These are phyloP conservation scores for Shiraia sp. DNA, from an alignment of 2,329 filamentous ascomycete species.

Conservation along the genomic window DNA sequence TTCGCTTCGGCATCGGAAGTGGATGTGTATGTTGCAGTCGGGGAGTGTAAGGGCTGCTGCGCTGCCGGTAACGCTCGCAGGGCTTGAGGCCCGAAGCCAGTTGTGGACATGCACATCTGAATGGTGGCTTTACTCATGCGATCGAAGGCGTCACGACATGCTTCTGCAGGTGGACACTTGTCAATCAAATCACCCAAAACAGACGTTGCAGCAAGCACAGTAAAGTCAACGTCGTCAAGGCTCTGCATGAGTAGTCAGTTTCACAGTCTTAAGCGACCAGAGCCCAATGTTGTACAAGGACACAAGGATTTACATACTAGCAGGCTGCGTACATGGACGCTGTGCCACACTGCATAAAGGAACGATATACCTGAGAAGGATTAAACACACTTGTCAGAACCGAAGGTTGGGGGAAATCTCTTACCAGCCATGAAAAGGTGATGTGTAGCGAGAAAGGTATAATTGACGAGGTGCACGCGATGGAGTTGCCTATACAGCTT, in stretches of 20 bases:
- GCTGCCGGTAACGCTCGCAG: constrained; percentile 26
- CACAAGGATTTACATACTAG: constrained; percentile 63
- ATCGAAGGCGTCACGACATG: constrained; percentile 91
- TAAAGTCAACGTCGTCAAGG: constrained; percentile 97
- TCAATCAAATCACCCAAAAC: constrained; percentile 90
- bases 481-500: constrained; percentile 90
- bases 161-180: constrained; percentile 92
- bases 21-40: constrained; percentile 29
- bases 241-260: constrained; percentile 52
- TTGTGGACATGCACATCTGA: constrained; percentile 88
- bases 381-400: constrained; percentile 15
- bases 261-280: constrained; percentile 1
- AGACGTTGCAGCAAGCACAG: constrained; percentile 88
- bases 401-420: constrained; percentile 24
- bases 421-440: constrained; percentile 95
- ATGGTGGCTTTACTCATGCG: constrained; percentile 94
- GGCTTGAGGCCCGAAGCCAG: constrained; percentile 68
- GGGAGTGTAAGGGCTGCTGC: constrained; percentile 27
- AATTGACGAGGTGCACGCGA: constrained; percentile 85
- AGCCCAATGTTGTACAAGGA: constrained; percentile 14
- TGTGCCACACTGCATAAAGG: constrained; percentile 97
- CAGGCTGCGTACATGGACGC: constrained; percentile 80
- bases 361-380: constrained; percentile 72
- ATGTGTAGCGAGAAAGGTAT: constrained; percentile 93
- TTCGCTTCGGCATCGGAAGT: constrained; percentile 35